Evolutionary conservation across 768 basidiomycete genomes (phyloP).

Genomic region (Multifurca ochricompacta): DNA sequence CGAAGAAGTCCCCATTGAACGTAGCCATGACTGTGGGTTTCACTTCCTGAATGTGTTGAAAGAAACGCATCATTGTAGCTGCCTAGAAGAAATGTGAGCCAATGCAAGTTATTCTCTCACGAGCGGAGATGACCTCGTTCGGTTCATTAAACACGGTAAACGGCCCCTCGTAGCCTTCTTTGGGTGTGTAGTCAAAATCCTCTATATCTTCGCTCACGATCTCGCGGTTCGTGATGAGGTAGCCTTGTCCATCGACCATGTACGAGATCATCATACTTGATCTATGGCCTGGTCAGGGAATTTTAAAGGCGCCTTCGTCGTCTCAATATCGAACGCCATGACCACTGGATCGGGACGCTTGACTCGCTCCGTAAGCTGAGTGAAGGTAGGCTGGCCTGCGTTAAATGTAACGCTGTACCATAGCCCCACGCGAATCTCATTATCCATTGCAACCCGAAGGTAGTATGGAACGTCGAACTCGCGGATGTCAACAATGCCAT

Average conservation of each 20-base stretch:
- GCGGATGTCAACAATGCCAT: conserved; percentile 87
- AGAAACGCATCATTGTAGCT: conserved; percentile 78
- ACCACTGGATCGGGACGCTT: conserved; percentile 99
- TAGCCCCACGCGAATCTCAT: conserved; percentile 93
- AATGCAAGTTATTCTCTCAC: neutral
- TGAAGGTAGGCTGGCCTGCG: conserved; percentile 70
- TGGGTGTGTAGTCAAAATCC: conserved; percentile 98
- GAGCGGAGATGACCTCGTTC: conserved; percentile 59
- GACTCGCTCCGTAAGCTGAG: conserved; percentile 70
- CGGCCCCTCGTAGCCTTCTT: conserved; percentile 94
- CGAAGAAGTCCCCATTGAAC: conserved; percentile 99
- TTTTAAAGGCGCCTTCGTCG: conserved; percentile 98
- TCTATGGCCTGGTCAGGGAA: conserved; percentile 94
- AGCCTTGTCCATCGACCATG: conserved; percentile 98
- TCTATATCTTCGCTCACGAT: conserved; percentile 97
- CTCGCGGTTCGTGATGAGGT: conserved; percentile 94
- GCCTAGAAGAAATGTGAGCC: conserved; percentile 39
- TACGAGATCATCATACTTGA: conserved; percentile 99
- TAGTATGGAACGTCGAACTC: conserved; percentile 98
- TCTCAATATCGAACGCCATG: conserved; percentile 99
- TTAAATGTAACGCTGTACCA: conserved; percentile 90
- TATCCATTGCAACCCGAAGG: conserved; percentile 98
- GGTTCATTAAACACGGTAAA: conserved; percentile 93
- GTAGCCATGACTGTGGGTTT: conserved; percentile 97
- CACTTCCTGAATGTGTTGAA: conserved; percentile 86